Percentiles rank a stretch among this genome's conserved stretches.
Evolutionary conservation across 495 filamentous ascomycete genomes (phyloP).

Genomic region (Trichoderma asperelloides): DNA sequence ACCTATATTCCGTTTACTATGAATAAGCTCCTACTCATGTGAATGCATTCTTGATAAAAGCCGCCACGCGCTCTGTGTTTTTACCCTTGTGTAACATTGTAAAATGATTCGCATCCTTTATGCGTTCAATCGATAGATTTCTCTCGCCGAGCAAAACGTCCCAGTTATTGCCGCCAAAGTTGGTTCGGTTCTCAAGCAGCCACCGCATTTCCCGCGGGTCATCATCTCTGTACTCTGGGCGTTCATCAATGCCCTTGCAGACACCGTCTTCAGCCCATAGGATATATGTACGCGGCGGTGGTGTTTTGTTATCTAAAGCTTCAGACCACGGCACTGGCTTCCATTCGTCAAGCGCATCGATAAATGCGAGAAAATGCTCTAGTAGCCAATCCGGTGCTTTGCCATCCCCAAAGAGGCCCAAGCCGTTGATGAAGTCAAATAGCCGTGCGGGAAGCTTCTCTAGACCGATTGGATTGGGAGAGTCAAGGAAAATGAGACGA

Average conservation of each 20-base stretch:
- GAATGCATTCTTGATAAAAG: not conserved
- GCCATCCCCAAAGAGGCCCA: constrained; percentile 69
- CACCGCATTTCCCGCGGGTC: constrained; percentile 60
- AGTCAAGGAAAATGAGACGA: constrained; percentile 71
- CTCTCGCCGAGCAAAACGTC: constrained; percentile 58
- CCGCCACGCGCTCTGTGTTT: constrained; percentile 11
- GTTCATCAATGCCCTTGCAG: constrained; percentile 60
- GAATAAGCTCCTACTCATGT: not conserved
- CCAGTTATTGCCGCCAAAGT: constrained; percentile 76
- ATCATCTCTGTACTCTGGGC: constrained; percentile 48
- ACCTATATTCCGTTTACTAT: too few relatives aligned
- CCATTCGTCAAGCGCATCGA: constrained; percentile 67
- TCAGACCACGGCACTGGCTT: constrained; percentile 39
- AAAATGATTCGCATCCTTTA: constrained; percentile 58
- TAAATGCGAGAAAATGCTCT: constrained; percentile 72
- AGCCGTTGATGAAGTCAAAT: constrained; percentile 68
- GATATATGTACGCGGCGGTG: constrained; percentile 52
- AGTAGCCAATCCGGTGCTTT: constrained; percentile 71
- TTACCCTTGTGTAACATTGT: constrained; percentile 51
- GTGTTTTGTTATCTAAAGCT: constrained; percentile 43
- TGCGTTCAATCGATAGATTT: constrained; percentile 53
- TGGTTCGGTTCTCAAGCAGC: constrained; percentile 67
- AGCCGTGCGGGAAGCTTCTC: constrained; percentile 69
- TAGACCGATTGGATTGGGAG: constrained; percentile 68
- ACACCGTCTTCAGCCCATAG: constrained; percentile 76